A percentile compares a stretch with the other conserved stretches of the same genome.
Conservation (phyloP, 257 asterid species). For the Solanum pinnatisectum region DNA sequence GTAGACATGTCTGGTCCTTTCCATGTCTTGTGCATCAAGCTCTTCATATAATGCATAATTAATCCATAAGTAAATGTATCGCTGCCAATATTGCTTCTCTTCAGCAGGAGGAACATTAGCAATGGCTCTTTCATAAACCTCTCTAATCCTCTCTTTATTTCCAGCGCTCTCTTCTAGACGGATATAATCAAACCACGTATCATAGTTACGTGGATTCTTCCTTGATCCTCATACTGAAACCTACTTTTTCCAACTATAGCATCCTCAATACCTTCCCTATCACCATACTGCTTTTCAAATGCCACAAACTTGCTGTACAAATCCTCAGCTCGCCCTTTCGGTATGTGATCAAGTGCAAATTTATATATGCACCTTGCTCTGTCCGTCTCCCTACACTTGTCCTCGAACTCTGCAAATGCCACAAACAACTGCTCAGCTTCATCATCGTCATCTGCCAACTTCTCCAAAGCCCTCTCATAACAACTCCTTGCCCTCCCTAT, state of each 20-base stretch:
- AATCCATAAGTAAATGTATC: neutral
- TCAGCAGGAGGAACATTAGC: neutral
- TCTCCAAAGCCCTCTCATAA: neutral
- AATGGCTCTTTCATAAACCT: neutral
- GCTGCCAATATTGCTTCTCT: neutral
- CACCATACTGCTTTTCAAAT: neutral
- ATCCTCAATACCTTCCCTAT: neutral
- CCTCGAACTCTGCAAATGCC: slow-evolving; percentile 23
- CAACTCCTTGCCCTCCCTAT: too few species aligned
- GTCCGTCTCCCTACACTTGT: slow-evolving; percentile 53
- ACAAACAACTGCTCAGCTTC: slow-evolving; percentile 57
- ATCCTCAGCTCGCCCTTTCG: neutral
- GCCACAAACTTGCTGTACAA: neutral
- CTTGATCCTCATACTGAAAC: neutral
- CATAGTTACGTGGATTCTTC: neutral
- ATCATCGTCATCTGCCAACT: slow-evolving; percentile 38
- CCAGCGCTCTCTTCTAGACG: neutral
- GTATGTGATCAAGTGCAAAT: slow-evolving; percentile 59
- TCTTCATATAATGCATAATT: neutral
- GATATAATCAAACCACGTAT: neutral
- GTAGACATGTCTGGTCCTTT: neutral
- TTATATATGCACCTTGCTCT: slow-evolving; percentile 65
- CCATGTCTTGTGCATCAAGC: neutral
- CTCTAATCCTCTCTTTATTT: neutral
- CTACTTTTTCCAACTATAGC: neutral